These are phyloP conservation scores for Boechera stricta DNA, from an alignment of 345 rosid species.

Conservation along the genomic window DNA sequence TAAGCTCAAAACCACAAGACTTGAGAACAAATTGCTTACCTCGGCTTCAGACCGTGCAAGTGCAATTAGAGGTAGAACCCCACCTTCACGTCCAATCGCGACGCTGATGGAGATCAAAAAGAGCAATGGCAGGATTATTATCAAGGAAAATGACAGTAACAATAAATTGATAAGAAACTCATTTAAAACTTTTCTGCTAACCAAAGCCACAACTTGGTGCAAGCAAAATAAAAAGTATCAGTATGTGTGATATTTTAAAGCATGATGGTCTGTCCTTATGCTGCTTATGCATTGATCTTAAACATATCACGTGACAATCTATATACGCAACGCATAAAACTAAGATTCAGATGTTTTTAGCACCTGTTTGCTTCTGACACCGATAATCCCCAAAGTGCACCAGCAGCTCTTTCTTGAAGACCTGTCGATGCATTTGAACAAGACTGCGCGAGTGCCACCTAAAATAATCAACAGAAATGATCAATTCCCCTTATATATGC, in stretches of 20 bases:
- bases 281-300: slow-evolving; percentile 17
- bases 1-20: slow-evolving; percentile 22
- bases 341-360: slow-evolving; percentile 18
- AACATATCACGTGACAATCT: not conserved
- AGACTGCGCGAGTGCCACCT: slow-evolving; percentile 89
- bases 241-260: slow-evolving; percentile 15
- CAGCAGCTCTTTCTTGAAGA: slow-evolving; percentile 99
- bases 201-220: not conserved
- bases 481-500: slow-evolving; percentile 12
- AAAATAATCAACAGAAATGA: slow-evolving; percentile 36
- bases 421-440: slow-evolving; percentile 87
- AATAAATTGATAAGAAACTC: not conserved
- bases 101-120: slow-evolving; percentile 48
- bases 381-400: slow-evolving; percentile 97
- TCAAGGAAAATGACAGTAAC: slow-evolving; percentile 17
- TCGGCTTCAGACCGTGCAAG: slow-evolving; percentile 75
- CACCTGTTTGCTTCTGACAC: slow-evolving; percentile 94
- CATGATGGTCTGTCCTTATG: slow-evolving; percentile 5
- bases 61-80: slow-evolving; percentile 73
- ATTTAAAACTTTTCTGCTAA: not conserved
- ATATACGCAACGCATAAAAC: not conserved
- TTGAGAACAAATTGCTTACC: slow-evolving; percentile 46
- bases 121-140: not conserved
- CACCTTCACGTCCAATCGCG: slow-evolving; percentile 85
- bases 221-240: slow-evolving; percentile 12